phyloP scores from a whole-genome alignment of 1,139 yeast genomes.

The Lodderomyces orthopsilosis region DNA sequence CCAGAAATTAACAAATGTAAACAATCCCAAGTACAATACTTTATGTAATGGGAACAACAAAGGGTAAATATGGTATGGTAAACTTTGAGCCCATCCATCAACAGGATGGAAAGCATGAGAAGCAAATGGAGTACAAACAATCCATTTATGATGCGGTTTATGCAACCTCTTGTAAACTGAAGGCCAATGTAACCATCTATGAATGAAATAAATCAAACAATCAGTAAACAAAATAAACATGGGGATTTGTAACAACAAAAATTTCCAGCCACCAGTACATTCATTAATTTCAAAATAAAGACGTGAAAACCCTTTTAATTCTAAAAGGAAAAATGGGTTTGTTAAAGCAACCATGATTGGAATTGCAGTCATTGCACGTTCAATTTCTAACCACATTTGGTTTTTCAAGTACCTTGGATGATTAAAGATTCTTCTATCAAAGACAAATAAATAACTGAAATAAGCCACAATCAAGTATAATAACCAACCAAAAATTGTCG shows the following conservation, averaged over 20 bases:
- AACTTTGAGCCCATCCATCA: slow-evolving; percentile 89
- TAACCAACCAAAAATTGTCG: slow-evolving; percentile 80
- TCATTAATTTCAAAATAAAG: slow-evolving; percentile 67
- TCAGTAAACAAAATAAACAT: slow-evolving; percentile 88
- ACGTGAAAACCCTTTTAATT: slow-evolving; percentile 77
- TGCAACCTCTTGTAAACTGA: slow-evolving; percentile 78
- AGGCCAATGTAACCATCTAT: slow-evolving; percentile 93
- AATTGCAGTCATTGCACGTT: slow-evolving; percentile 74
- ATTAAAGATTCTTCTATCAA: slow-evolving; percentile 85
- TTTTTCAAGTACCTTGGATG: slow-evolving; percentile 95
- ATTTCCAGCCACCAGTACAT: slow-evolving; percentile 67
- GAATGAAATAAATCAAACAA: slow-evolving; percentile 85
- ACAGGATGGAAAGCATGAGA: slow-evolving; percentile 99
- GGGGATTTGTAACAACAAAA: slow-evolving; percentile 65
- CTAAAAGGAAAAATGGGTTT: slow-evolving; percentile 83
- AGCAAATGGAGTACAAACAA: slow-evolving; percentile 97
- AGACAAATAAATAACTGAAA: slow-evolving; percentile 69
- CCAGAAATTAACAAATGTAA: slow-evolving; percentile 94
- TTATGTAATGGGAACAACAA: slow-evolving; percentile 90
- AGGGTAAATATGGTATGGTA: slow-evolving; percentile 92
- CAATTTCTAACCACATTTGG: slow-evolving; percentile 81
- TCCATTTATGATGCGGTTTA: slow-evolving; percentile 99
- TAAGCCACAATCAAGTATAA: slow-evolving; percentile 76
- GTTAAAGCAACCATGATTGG: slow-evolving; percentile 88
- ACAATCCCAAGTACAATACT: slow-evolving; percentile 71